Base-by-base conservation (phyloP, 2,329 filamentous ascomycete species). In the Pseudogymnoascus sp. region DNA sequence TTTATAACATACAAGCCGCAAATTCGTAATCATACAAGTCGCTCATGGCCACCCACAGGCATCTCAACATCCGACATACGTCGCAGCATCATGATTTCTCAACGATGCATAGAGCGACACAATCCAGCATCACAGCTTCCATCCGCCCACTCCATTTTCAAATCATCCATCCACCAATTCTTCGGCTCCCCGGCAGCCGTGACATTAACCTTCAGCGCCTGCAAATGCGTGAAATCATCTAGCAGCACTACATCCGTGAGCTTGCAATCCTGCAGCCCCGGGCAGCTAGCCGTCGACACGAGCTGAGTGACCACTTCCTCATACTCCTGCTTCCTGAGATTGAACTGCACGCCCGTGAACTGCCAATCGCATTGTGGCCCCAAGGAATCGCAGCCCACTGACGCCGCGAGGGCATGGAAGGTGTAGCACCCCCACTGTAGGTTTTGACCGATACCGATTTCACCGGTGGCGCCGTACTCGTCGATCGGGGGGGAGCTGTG, bases 151-250 rank as follows among this genome's bases (percentile, higher is more conserved):
- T 18, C 34, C 25, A 59, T 21, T 14, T 59, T 31, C 53, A 59
- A 59, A 36, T 59, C 25, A 59, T 59, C 53, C 25, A 34, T 23
- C 77, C 78, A 82, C 78, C 79, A 81, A 8, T 70, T 72, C 63
- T 70, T 73, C n/a, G 74, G 69, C 36, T 74, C 63, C 3, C 69
- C 71, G n/a, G 70, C 69, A n/a, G 73, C 73, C n/a, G 73, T 75
- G 11, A 77, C 69, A n/a, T 75, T 74, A 43, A 81, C 71, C 7
- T 73, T 73, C 67, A 82, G 64, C 2, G 75, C 74, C 62, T 71
- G 75, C 40, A 79, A 68, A 43, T 76, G 71, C 34, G 64, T 60
- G 64, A 77, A 76, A 5, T 60, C 63, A 5, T 63, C 25, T 11
- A 70, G 65, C 3, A 76, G 63, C 7, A 64, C 56, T 8, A 75